Conservation (phyloP, 1,139 yeast species). For the Torulaspora globosa region DNA sequence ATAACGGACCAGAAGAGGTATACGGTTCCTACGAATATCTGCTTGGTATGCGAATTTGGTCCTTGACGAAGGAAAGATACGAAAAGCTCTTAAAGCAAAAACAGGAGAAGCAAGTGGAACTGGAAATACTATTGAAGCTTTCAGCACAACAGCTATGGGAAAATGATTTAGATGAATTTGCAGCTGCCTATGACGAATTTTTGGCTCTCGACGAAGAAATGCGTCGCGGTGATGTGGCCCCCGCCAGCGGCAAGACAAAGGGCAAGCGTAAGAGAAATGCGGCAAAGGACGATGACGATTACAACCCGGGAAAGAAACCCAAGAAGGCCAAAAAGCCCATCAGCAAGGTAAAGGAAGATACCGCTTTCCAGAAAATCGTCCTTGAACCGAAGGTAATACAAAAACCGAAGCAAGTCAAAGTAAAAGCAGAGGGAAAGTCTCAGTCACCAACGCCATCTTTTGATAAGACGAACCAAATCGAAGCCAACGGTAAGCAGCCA, state of each 20-base stretch:
- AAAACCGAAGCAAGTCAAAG: slow-evolving; percentile 27
- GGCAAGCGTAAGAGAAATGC: slow-evolving; percentile 35
- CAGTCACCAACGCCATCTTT: slow-evolving; percentile 7
- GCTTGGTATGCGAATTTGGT: slow-evolving; percentile 89
- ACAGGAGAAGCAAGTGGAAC: slow-evolving; percentile 67
- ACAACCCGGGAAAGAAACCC: slow-evolving; percentile 32
- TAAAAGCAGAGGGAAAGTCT: slow-evolving; percentile 27
- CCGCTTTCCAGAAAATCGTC: slow-evolving; percentile 32
- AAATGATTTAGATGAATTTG: slow-evolving; percentile 71
- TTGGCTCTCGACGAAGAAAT: slow-evolving; percentile 49
- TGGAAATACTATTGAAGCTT: slow-evolving; percentile 59
- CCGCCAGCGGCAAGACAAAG: slow-evolving; percentile 28
- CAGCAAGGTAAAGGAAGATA: slow-evolving; percentile 28
- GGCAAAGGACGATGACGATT: slow-evolving; percentile 34
- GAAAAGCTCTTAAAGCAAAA: slow-evolving; percentile 71
- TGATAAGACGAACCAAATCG: slow-evolving; percentile 2
- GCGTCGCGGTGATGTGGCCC: slow-evolving; percentile 36
- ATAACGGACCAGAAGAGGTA: slow-evolving; percentile 38
- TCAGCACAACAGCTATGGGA: slow-evolving; percentile 89
- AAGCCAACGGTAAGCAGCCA: slow-evolving; percentile 14
- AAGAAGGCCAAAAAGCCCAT: slow-evolving; percentile 23
- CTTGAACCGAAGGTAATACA: slow-evolving; percentile 29
- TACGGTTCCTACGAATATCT: slow-evolving; percentile 67
- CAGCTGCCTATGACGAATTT: slow-evolving; percentile 62
- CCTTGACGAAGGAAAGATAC: slow-evolving; percentile 84